Conservation (phyloP, 768 basidiomycete species). For the Phlebiopsis gigantea region DNA sequence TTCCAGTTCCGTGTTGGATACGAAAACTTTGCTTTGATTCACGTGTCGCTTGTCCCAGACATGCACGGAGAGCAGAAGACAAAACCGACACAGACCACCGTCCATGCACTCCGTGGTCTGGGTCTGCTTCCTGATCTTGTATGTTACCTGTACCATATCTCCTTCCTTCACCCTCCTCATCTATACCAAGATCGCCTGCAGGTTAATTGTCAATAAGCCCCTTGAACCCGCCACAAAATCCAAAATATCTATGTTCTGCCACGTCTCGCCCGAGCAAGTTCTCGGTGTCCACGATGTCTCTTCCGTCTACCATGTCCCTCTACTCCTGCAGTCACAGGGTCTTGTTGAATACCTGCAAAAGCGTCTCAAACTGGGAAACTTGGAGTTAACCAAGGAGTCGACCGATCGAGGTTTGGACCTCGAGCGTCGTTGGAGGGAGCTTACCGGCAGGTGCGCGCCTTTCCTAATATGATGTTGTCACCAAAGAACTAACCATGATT, state of each 20-base stretch:
- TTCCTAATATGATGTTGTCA: neutral
- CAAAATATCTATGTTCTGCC: conserved; percentile 99
- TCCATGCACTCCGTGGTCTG: conserved; percentile 87
- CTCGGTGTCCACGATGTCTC: conserved; percentile 95
- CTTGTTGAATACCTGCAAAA: conserved; percentile 79
- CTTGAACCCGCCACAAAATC: conserved; percentile 83
- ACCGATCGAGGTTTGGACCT: conserved; percentile 57
- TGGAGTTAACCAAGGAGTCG: conserved; percentile 53
- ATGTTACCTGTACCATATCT: conserved; percentile 21
- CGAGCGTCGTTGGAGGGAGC: conserved; percentile 71
- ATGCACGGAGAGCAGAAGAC: conserved; percentile 99
- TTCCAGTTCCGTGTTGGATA: conserved; percentile 98
- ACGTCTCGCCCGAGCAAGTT: conserved; percentile 84
- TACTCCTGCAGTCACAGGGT: conserved; percentile 90
- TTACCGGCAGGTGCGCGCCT: conserved; percentile 65
- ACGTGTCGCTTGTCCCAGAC: conserved; percentile 96
- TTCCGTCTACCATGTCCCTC: conserved; percentile 95
- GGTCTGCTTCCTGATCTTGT: conserved; percentile 92
- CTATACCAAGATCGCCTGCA: conserved; percentile 62
- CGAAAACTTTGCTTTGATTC: conserved; percentile 94
- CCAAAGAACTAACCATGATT: neutral
- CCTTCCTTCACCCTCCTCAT: neutral
- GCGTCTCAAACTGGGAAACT: conserved; percentile 64
- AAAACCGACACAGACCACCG: conserved; percentile 96
- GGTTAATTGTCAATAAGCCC: conserved; percentile 72